These are phyloP conservation scores for Apiospora hydei DNA, from an alignment of 2,329 filamentous ascomycete genomes.

Conservation along the genomic window DNA sequence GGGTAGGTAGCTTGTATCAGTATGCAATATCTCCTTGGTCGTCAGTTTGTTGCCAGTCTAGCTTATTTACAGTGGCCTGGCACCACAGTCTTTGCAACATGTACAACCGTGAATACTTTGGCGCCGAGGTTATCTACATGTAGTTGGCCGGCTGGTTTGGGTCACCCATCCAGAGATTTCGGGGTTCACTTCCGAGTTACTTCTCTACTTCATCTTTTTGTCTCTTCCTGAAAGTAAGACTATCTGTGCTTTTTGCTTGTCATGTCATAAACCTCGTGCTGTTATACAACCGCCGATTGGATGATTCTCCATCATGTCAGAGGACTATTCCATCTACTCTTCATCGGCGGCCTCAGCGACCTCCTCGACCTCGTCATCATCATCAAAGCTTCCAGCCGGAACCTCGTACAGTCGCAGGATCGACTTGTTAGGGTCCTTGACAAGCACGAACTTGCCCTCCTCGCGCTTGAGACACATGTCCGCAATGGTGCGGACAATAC, in stretches of 20 bases:
- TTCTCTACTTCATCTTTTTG: background rate
- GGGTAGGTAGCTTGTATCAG: no score
- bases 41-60: no score
- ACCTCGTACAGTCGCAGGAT: slow-evolving; percentile 94
- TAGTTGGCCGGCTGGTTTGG: background rate
- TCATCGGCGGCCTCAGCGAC: slow-evolving; percentile 58
- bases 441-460: slow-evolving; percentile 82
- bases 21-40: no score
- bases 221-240: slow-evolving; percentile 5
- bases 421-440: slow-evolving; percentile 96
- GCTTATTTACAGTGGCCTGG: no score
- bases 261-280: slow-evolving; percentile 15
- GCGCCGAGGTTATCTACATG: background rate
- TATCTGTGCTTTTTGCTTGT: slow-evolving; percentile 6
- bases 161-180: background rate
- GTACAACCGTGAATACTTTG: background rate
- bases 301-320: background rate
- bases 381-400: slow-evolving; percentile 86
- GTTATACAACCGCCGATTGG: slow-evolving; percentile 5
- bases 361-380: slow-evolving; percentile 78
- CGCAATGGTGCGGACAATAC: slow-evolving; percentile 96
- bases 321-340: slow-evolving; percentile 37
- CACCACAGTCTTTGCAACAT: no score
- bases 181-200: background rate
- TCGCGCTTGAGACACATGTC: slow-evolving; percentile 86